Evolutionary conservation across 257 asterid genomes (phyloP).

Genomic region (Solanum verrucosum): DNA sequence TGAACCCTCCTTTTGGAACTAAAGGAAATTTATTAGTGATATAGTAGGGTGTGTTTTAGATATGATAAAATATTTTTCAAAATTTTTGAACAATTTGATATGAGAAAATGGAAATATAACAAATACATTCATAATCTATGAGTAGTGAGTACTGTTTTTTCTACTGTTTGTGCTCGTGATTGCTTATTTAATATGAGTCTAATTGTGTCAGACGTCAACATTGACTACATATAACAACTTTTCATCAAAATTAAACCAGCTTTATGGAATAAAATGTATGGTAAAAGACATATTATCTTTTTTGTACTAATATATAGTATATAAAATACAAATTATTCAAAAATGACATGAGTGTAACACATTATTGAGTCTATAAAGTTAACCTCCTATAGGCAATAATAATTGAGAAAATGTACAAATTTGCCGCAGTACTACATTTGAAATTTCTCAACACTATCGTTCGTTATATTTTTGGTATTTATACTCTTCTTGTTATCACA

Average conservation of each 20-base stretch:
- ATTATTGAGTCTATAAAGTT: background rate
- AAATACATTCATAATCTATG: background rate
- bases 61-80: background rate
- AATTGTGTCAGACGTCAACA: background rate
- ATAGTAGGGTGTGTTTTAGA: background rate
- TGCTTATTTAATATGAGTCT: background rate
- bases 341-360: background rate
- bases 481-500: no score
- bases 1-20: background rate
- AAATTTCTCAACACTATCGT: background rate
- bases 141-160: background rate
- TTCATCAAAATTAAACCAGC: background rate
- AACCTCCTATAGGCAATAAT: background rate
- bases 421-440: background rate
- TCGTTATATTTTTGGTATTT: background rate
- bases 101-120: background rate
- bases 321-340: background rate
- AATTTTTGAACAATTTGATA: no score
- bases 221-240: background rate
- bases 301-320: no score
- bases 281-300: background rate
- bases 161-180: background rate
- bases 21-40: background rate
- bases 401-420: background rate
- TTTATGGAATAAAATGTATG: background rate